Conservation (phyloP, 2,329 filamentous ascomycete genomes). For the Eutypella sp. region DNA sequence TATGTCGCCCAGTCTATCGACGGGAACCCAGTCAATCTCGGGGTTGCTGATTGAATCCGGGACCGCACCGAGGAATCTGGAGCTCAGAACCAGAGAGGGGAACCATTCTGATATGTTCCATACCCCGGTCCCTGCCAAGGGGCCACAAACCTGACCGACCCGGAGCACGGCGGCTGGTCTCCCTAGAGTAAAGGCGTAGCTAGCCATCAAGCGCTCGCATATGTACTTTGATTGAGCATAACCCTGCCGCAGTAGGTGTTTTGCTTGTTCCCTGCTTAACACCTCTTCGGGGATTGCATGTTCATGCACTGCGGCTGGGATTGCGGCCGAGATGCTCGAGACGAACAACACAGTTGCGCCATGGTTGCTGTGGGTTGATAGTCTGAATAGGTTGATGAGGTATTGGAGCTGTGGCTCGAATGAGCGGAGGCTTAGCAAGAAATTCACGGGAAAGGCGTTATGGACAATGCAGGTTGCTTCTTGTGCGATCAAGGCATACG, state of each 20-base stretch:
- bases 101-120: constrained; percentile 57
- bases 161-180: constrained; percentile 35
- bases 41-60: constrained; percentile 39
- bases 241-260: constrained; percentile 23
- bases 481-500: constrained; percentile 31
- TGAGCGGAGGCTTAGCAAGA: constrained; percentile 40
- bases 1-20: constrained; percentile 41
- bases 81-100: constrained; percentile 44
- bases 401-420: constrained; percentile 47
- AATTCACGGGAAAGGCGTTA: constrained; percentile 52
- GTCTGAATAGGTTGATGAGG: constrained; percentile 44
- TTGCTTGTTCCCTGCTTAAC: constrained; percentile 25
- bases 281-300: constrained; percentile 32
- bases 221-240: constrained; percentile 42
- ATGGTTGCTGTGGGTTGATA: constrained; percentile 27
- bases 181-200: constrained; percentile 27
- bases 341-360: constrained; percentile 35
- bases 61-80: constrained; percentile 40
- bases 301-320: constrained; percentile 31
- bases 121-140: constrained; percentile 32
- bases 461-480: constrained; percentile 44
- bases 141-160: constrained; percentile 42
- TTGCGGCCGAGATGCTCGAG: constrained; percentile 28
- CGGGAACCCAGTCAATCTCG: constrained; percentile 50
- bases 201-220: constrained; percentile 35